phyloP scores from a whole-genome alignment of 1,139 yeast species.

The Groenewaldozyma auringiensis region DNA sequence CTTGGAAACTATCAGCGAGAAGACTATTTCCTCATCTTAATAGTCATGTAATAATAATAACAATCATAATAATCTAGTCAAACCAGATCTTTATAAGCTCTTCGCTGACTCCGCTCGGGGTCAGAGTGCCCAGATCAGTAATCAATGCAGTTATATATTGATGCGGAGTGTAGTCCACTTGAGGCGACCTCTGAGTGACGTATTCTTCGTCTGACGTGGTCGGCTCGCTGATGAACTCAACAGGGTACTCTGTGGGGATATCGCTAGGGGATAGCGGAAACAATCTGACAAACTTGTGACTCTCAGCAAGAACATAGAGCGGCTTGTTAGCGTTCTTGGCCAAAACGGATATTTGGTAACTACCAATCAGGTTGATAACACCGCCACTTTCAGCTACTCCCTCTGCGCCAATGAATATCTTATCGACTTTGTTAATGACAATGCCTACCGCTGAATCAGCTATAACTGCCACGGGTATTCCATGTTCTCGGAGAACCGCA shows the following conservation, averaged over 20 bases:
- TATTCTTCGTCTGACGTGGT: slow-evolving; percentile 20
- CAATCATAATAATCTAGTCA: slow-evolving; percentile 46
- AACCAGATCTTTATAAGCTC: slow-evolving; percentile 98
- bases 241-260: slow-evolving; percentile 52
- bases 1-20: background rate
- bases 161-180: slow-evolving; percentile 90
- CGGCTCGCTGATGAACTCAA: slow-evolving; percentile 27
- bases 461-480: slow-evolving; percentile 84
- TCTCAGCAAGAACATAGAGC: slow-evolving; percentile 85
- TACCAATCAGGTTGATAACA: slow-evolving; percentile 89
- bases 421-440: slow-evolving; percentile 84
- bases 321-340: slow-evolving; percentile 91
- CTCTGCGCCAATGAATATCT: slow-evolving; percentile 94
- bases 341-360: slow-evolving; percentile 88
- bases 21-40: background rate
- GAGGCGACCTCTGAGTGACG: slow-evolving; percentile 34
- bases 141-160: slow-evolving; percentile 91
- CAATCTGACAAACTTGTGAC: slow-evolving; percentile 92
- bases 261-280: slow-evolving; percentile 94
- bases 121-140: slow-evolving; percentile 91
- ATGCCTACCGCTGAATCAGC: slow-evolving; percentile 94
- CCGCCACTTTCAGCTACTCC: slow-evolving; percentile 99
- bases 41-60: background rate
- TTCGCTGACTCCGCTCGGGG: slow-evolving; percentile 96
- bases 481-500: slow-evolving; percentile 54